Evolutionary conservation across 2,329 filamentous ascomycete genomes (phyloP), one percentile per base, ranked within the genome.

Genomic region (Fusarium paranaense): DNA sequence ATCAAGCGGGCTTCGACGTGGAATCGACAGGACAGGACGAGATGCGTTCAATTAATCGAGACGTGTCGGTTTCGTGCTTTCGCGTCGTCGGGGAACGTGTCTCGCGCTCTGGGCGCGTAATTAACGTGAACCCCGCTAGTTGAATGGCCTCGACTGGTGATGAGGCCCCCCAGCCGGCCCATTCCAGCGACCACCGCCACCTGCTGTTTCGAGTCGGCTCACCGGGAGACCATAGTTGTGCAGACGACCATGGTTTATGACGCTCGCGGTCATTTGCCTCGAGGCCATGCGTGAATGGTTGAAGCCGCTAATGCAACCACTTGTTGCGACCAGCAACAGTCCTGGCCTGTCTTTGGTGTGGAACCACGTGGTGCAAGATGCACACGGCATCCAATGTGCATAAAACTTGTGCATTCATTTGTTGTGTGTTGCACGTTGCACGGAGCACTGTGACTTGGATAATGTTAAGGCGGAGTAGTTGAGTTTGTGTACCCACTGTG

Each of bases 11-110:
- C 30, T 69, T 30, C 65, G 59, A 42, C 22, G 65, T 67, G 47
- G 18, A 60, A 30, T 33, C 57, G 37, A 47, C 42, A 25, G 40
- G 40, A 40, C 38, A 20, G 42, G 42, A 45, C 42, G 22, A 13
- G 42, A 77, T 79, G 77, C 74, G 76, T 67, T 81, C 76, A 80
- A 81, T 82, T 81, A 81, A 82, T 66, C 64, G 25, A 69, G 83
- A 82, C 84, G 84, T 86, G 84, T 86, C 82, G 62, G 78, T 85
- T 85, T 86, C 84, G 84, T 82, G 84, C 79, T 78, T 77, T 81
- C 83, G 82, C 82, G 82, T 79, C 68, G 60, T 6, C 30, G 13
- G 37, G 40, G 33, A 65, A 72, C 81, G 81, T 80, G 81, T 79
- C 73, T 70, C 72, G 74, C 69, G 67, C 73, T 71, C 63, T 52